A percentile compares a stretch with the other conserved stretches of the same genome.
These are phyloP conservation scores for Ceratocystis ficicola DNA, from an alignment of 2,329 filamentous ascomycete genomes.

Conservation along the genomic window DNA sequence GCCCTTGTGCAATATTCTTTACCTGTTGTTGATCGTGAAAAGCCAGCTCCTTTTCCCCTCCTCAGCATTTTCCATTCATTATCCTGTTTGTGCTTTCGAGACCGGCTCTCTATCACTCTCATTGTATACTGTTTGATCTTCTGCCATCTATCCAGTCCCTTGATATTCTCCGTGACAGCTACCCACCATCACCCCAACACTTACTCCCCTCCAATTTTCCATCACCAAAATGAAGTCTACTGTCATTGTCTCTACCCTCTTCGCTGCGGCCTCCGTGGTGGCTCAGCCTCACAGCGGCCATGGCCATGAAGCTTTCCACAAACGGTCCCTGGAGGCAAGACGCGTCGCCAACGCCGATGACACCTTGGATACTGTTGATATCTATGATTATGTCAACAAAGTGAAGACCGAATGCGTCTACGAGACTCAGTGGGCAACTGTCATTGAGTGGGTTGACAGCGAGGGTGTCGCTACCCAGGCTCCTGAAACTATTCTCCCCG, in stretches of 20 bases:
- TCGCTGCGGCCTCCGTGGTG: constrained; percentile 33
- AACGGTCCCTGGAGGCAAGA: constrained; percentile 24
- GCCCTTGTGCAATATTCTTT: constrained; percentile 19
- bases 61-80: constrained; percentile 19
- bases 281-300: constrained; percentile 39
- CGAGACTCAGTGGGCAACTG: constrained; percentile 33
- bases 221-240: constrained; percentile 35
- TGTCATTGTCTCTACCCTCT: constrained; percentile 33
- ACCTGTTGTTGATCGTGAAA: constrained; percentile 14
- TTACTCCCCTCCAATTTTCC: not conserved
- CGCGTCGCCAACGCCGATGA: not conserved
- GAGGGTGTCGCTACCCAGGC: constrained; percentile 15
- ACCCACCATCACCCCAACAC: constrained; percentile 23
- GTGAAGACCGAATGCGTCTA: constrained; percentile 30
- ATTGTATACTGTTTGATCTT: constrained; percentile 14
- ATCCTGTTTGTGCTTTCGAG: constrained; percentile 19
- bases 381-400: not conserved
- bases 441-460: constrained; percentile 37
- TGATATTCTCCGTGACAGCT: constrained; percentile 12
- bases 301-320: constrained; percentile 30
- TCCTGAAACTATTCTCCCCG: constrained; percentile 23
- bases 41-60: constrained; percentile 16
- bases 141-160: not conserved
- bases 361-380: no score
- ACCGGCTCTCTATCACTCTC: constrained; percentile 21